Evolutionary conservation across 257 asterid species (phyloP), one percentile per base, ranked within the genome.

Genomic region (Jasminum sambac): DNA sequence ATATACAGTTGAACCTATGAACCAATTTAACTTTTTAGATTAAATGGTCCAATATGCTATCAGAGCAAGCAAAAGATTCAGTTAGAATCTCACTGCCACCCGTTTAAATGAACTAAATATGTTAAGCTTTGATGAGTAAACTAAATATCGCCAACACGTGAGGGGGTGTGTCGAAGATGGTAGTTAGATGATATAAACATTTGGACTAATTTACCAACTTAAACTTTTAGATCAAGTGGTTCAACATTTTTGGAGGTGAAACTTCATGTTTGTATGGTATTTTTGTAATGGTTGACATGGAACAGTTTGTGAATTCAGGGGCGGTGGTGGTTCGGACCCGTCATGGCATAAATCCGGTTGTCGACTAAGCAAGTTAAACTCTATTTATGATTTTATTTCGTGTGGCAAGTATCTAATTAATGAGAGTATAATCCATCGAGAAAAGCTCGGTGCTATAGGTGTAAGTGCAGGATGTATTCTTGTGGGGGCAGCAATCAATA

Each of bases 401-500:
- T 91, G 98, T 37, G 93, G 92, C 41, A 67, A 91, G 26, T 85
- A 79, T 78, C 86, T 94, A 72, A 79, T 88, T 41, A 43, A 59
- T 13, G 86, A 89, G 72, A 91, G 96, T 16, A 81, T 80, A 44
- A 80, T 89, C 73, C 85, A 83, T 63, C 72, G 70, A 83, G 48
- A 74, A 6, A 85, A 74, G 83, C 87, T 94, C 57, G 67, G 90
- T 63, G 96, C 96, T 63, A 13, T 81, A 64, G 95, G 93, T 68
- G 75, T 71, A 39, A 94, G 99, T 77, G 99, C 99, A 9, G 99
- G 99, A 40, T 77, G 90, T 75, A 86, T 94, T 71, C 89, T 91
- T 23, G 88, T 84, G 2, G 90, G 96, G n/a, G 96, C 99, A 50
- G 91, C 98, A 24, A 72, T 87, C 66, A 91, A 88, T 76, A 82